phyloP scores from a whole-genome alignment of 768 basidiomycete genomes.

The Chalciporus piperatus region DNA sequence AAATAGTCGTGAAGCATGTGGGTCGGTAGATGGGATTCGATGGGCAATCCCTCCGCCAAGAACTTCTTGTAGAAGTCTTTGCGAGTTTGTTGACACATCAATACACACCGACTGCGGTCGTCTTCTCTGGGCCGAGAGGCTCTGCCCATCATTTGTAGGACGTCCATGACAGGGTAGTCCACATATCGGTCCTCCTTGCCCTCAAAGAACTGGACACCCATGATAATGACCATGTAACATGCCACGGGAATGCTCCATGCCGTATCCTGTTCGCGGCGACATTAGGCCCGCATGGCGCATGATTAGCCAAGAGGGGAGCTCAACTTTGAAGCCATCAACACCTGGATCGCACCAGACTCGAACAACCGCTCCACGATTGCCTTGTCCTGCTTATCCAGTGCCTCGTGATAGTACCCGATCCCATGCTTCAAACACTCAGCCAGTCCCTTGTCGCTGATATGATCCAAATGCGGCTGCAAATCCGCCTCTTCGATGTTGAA shows the following conservation, averaged over 20 bases:
- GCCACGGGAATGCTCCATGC: slow-evolving; percentile 95
- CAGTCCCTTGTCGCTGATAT: slow-evolving; percentile 71
- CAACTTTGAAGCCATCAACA: slow-evolving; percentile 91
- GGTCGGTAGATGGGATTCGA: slow-evolving; percentile 91
- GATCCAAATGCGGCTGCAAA: slow-evolving; percentile 85
- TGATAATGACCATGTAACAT: slow-evolving; percentile 97
- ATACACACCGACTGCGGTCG: slow-evolving; percentile 85
- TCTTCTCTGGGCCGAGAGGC: slow-evolving; percentile 91
- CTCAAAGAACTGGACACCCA: slow-evolving; percentile 98
- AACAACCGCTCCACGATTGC: slow-evolving; percentile 90
- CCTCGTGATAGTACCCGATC: slow-evolving; percentile 95
- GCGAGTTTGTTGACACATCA: slow-evolving; percentile 96
- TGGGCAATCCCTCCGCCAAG: slow-evolving; percentile 93
- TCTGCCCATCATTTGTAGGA: slow-evolving; percentile 99
- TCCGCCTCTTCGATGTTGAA: slow-evolving; percentile 83
- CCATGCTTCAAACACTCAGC: slow-evolving; percentile 84
- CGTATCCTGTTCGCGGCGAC: slow-evolving; percentile 59
- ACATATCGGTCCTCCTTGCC: slow-evolving; percentile 98
- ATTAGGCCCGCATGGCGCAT: neutral
- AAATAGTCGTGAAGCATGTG: slow-evolving; percentile 95
- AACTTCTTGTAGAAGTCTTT: slow-evolving; percentile 99
- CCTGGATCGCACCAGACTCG: slow-evolving; percentile 91
- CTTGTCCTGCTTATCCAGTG: slow-evolving; percentile 88
- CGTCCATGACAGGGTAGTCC: slow-evolving; percentile 98
- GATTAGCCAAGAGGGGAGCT: slow-evolving; percentile 10